Evolutionary conservation across 2,329 filamentous ascomycete species (phyloP).

Genomic region (Coniosporium tulheliwenetii): DNA sequence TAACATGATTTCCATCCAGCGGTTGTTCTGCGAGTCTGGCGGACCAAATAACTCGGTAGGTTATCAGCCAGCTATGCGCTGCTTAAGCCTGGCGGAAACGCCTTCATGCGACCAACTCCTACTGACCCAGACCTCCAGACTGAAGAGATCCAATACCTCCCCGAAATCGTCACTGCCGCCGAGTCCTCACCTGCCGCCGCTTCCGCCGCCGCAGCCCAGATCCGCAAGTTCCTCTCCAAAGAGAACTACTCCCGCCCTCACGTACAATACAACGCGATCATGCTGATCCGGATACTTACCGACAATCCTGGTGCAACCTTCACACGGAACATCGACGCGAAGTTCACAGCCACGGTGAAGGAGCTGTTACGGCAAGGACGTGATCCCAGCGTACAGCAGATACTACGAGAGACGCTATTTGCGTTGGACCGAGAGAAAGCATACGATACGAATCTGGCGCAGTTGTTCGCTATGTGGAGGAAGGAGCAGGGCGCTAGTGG

Average conservation of each 20-base stretch:
- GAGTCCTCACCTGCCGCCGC: slow-evolving; percentile 83
- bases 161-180: slow-evolving; percentile 84
- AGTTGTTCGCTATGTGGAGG: slow-evolving; percentile 73
- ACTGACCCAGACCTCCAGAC: slow-evolving; percentile 32
- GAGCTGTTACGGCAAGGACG: slow-evolving; percentile 54
- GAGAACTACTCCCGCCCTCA: slow-evolving; percentile 50
- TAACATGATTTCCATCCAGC: slow-evolving; percentile 30
- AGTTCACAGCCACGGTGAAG: slow-evolving; percentile 64
- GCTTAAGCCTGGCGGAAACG: too few relatives aligned
- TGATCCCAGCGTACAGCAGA: slow-evolving; percentile 67
- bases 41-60: slow-evolving; percentile 40
- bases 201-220: slow-evolving; percentile 60
- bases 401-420: slow-evolving; percentile 75
- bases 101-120: background rate
- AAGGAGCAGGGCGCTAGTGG: slow-evolving; percentile 52
- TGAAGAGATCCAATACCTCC: slow-evolving; percentile 84
- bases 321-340: slow-evolving; percentile 76
- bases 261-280: slow-evolving; percentile 88
- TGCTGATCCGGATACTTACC: slow-evolving; percentile 80
- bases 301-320: slow-evolving; percentile 88
- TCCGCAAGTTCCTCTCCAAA: slow-evolving; percentile 68
- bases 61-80: slow-evolving; percentile 4
- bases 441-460: slow-evolving; percentile 56
- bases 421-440: slow-evolving; percentile 56
- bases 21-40: slow-evolving; percentile 66